Evolutionary conservation across 1,139 yeast genomes (phyloP).

Genomic region (Komagataea norvegica): DNA sequence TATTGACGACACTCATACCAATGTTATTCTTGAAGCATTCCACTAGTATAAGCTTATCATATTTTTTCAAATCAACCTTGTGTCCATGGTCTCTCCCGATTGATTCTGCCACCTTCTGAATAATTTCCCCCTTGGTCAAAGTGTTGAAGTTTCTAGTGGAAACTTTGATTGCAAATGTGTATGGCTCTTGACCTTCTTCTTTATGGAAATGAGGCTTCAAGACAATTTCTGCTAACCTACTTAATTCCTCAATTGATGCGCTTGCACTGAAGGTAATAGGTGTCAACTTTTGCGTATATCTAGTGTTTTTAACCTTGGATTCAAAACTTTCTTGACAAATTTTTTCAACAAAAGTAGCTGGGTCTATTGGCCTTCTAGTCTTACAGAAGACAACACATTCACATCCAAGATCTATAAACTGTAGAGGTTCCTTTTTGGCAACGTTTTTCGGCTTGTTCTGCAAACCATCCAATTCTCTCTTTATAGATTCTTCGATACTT

Average conservation of each 20-base stretch:
- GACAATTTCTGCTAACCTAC: conserved; percentile 51
- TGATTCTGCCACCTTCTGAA: conserved; percentile 62
- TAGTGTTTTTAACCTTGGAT: conserved; percentile 51
- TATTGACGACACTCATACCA: conserved; percentile 75
- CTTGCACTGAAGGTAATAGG: conserved; percentile 77
- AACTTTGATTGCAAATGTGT: conserved; percentile 78
- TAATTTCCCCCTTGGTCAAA: conserved; percentile 63
- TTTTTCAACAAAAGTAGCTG: conserved; percentile 60
- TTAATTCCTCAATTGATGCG: conserved; percentile 65
- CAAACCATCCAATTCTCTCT: conserved; percentile 55
- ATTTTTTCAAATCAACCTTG: conserved; percentile 73
- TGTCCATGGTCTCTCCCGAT: conserved; percentile 73
- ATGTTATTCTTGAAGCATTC: conserved; percentile 84
- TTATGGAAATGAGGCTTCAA: conserved; percentile 66
- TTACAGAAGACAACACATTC: conserved; percentile 86
- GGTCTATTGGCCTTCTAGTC: conserved; percentile 71
- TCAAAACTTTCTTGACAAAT: conserved; percentile 58
- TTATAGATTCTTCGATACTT: conserved; percentile 72
- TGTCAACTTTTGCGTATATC: conserved; percentile 72
- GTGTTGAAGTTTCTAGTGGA: conserved; percentile 74
- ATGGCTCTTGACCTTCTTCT: conserved; percentile 41
- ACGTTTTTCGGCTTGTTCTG: conserved; percentile 31
- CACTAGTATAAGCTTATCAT: conserved; percentile 72
- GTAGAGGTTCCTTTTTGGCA: conserved; percentile 45
- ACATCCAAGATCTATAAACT: conserved; percentile 67